phyloP scores from a whole-genome alignment of 805 yeast species.

The Candida gorgasii region DNA sequence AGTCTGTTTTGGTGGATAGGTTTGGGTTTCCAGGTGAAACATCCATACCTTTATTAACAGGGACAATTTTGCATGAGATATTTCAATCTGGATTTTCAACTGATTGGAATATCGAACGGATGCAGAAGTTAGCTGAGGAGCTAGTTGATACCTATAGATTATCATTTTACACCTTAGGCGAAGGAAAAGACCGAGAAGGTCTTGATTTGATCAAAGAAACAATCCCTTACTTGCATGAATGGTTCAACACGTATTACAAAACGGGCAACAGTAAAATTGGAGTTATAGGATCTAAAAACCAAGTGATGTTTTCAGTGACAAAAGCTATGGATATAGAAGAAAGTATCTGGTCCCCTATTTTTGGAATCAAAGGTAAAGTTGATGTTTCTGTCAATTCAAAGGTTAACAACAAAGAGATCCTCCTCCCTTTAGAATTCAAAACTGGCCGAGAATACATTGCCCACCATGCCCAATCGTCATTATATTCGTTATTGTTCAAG shows the following conservation, averaged over 20 bases:
- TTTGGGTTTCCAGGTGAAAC: conserved; percentile 65
- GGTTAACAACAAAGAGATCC: conserved; percentile 32
- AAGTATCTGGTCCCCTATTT: conserved; percentile 86
- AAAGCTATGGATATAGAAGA: conserved; percentile 85
- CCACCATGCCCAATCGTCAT: conserved; percentile 84
- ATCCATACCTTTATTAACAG: conserved; percentile 69
- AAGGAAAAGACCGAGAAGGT: conserved; percentile 3
- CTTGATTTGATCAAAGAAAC: conserved; percentile 46
- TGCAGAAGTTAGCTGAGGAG: conserved; percentile 39
- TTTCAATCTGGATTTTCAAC: conserved; percentile 58
- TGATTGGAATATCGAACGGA: conserved; percentile 37
- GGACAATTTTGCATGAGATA: conserved; percentile 76
- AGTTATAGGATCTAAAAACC: not conserved
- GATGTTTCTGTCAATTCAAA: conserved; percentile 81
- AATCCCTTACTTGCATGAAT: conserved; percentile 49
- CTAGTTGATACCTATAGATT: conserved; percentile 46
- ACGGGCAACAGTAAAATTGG: conserved; percentile 3
- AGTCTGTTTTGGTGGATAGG: conserved; percentile 60
- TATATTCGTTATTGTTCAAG: conserved; percentile 74
- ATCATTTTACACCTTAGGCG: conserved; percentile 55
- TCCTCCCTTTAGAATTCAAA: conserved; percentile 86
- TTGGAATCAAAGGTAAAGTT: conserved; percentile 84
- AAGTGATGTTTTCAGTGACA: conserved; percentile 51
- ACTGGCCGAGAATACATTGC: conserved; percentile 70
- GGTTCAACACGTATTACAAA: conserved; percentile 50